Evolutionary conservation across 768 basidiomycete species (phyloP), one percentile per base, ranked within the genome.

Genomic region (Tricholoma hemisulphureum): DNA sequence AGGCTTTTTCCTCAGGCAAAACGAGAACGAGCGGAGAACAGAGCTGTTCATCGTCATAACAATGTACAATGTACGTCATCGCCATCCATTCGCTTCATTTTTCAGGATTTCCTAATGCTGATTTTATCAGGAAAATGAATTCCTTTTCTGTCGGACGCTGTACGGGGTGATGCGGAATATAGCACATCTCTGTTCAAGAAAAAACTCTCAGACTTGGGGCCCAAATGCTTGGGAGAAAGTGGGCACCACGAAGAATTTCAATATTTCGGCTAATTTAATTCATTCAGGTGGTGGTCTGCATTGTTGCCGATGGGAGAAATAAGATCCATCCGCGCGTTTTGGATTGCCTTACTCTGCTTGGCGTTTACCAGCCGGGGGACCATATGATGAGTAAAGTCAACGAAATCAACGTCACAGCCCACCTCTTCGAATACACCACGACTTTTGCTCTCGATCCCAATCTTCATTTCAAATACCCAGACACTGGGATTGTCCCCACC

Each of bases 221-320:
- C 84, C 86, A 3, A 94, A 96, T 45, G 89, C 93, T 4, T 98
- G 96, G 96, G 93, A 98, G 72, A 98, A 97, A 83, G 89, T 85
- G 50, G 20, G 61, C 50, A 34, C 48, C 46, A 35, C 14, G 56
- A 49, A 32, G 29, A 49, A n/a, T 29, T 11, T n/a, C 16, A 10
- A 49, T 28, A 13, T n/a, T 3, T 9, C 16, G 26, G 46, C 16
- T 49, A 29, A 49, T 28, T 9, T n/a, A 10, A n/a, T 39, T 3
- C 14, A 37, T 53, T 18, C 28, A 91, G 89, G 92, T 96, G 23
- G 93, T 96, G 2, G 91, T 96, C 2, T 95, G 91, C 66, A 91
- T 95, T 57, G 90, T 96, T 20, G 89, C 92, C 3, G 93, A 95
- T 66, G 94, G 93, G 7, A 85, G 93, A 32, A 84, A 86, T 65